Conservation (phyloP, 2,329 filamentous ascomycete species). For the Phyllosticta citribraziliensis region DNA sequence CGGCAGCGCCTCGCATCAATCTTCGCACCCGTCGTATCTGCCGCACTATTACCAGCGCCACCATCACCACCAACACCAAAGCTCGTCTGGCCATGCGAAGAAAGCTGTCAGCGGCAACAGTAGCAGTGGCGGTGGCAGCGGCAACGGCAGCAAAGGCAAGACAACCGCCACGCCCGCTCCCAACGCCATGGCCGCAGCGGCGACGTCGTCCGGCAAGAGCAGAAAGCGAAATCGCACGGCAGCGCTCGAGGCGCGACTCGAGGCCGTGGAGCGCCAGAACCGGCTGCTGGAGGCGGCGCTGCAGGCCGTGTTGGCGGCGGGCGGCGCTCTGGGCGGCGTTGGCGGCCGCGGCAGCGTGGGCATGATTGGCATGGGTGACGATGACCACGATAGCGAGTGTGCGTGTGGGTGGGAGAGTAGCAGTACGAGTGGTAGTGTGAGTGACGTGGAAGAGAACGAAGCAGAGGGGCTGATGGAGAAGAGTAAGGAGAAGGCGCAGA, state of each 20-base stretch:
- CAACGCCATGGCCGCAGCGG: not conserved
- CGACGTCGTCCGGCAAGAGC: not conserved
- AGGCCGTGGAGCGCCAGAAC: slow-evolving; percentile 31
- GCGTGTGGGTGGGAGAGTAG: slow-evolving; percentile 13
- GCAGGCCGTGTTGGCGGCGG: slow-evolving; percentile 28
- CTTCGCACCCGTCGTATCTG: not conserved
- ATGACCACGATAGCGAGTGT: not conserved
- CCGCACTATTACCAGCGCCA: not conserved
- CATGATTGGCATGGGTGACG: not conserved
- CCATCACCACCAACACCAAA: not conserved
- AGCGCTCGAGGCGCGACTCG: slow-evolving; percentile 17
- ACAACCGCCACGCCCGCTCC: not conserved
- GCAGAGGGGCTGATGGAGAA: not conserved
- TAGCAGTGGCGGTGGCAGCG: not conserved
- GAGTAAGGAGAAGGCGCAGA: slow-evolving; percentile 10
- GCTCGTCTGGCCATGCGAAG: not conserved
- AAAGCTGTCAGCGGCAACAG: not conserved
- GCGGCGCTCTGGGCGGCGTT: slow-evolving; percentile 10
- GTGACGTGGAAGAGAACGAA: not conserved
- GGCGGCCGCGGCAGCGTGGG: not conserved
- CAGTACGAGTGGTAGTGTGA: slow-evolving; percentile 20
- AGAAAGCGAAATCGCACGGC: not conserved
- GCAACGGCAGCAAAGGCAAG: not conserved
- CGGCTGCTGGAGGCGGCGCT: slow-evolving; percentile 29
- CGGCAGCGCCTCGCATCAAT: not conserved